Evolutionary conservation across 441 rosid species (phyloP).

Genomic region (Bocquillonia castaneifolia): DNA sequence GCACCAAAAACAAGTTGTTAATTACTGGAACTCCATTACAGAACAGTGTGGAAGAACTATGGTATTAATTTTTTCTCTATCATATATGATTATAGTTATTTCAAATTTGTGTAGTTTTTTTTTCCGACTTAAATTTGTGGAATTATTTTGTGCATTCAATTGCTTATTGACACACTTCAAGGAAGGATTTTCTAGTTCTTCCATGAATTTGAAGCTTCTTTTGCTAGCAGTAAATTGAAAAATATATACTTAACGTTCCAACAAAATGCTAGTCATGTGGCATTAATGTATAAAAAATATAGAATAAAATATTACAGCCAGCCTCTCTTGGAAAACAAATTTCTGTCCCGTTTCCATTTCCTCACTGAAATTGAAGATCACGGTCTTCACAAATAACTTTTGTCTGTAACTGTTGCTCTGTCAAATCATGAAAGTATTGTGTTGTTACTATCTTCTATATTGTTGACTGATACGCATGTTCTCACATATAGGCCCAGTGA

Average conservation of each 20-base stretch:
- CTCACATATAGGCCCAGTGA: neutral
- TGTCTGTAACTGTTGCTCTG: neutral
- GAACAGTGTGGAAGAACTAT: conserved; percentile 97
- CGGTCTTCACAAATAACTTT: neutral
- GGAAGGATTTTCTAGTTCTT: neutral
- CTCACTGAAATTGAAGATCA: neutral
- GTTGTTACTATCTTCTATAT: neutral
- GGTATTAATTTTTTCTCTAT: conserved; percentile 44
- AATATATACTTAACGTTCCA: neutral
- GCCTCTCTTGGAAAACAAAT: neutral
- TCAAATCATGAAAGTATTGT: neutral
- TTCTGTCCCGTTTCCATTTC: neutral
- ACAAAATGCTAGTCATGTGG: too few relatives aligned
- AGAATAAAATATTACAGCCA: neutral
- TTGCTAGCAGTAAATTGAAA: neutral
- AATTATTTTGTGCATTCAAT: too few relatives aligned
- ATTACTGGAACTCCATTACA: conserved; percentile 99
- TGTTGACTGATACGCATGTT: neutral
- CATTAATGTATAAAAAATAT: too few relatives aligned
- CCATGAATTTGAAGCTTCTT: neutral
- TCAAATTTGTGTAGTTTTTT: neutral
- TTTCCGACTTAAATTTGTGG: too few relatives aligned
- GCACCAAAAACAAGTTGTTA: conserved; percentile 94
- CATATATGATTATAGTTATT: conserved; percentile 11
- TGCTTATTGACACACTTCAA: too few relatives aligned